These are phyloP conservation scores for Piper longum DNA, from an alignment of 164 flowering plant genomes.

Conservation along the genomic window DNA sequence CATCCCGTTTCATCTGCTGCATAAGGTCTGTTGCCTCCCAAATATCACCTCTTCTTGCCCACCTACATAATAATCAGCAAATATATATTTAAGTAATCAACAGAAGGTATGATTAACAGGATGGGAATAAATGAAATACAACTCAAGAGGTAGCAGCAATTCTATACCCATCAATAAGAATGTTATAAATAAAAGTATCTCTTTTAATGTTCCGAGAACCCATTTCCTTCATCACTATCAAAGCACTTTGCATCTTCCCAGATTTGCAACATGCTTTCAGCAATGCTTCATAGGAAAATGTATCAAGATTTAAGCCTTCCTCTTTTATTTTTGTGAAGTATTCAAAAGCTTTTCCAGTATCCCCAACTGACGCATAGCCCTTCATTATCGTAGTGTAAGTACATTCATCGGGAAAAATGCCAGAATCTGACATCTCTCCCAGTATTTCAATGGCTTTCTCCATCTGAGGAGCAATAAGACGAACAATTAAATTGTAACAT, in stretches of 20 bases:
- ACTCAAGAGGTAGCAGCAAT: neutral
- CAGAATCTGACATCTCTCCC: conserved; percentile 78
- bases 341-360: conserved; percentile 87
- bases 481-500: neutral
- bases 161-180: conserved; percentile 89
- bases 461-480: conserved; percentile 38
- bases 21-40: conserved; percentile 98
- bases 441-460: conserved; percentile 65
- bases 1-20: conserved; percentile 89
- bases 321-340: conserved; percentile 69
- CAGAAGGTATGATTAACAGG: neutral
- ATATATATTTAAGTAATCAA: neutral
- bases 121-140: neutral
- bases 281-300: conserved; percentile 74
- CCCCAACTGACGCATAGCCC: conserved; percentile 92
- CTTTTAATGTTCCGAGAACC: conserved; percentile 57
- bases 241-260: conserved; percentile 98
- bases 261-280: conserved; percentile 98
- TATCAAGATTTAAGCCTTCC: conserved; percentile 80
- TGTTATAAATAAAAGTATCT: conserved; percentile 82
- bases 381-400: conserved; percentile 92
- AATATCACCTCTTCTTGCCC: conserved; percentile 99
- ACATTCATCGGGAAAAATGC: conserved; percentile 63
- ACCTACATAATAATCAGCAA: conserved; percentile 25
- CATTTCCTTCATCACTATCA: conserved; percentile 94